Conservation (phyloP, 768 basidiomycete species). For the Tephrocybe rancida region DNA sequence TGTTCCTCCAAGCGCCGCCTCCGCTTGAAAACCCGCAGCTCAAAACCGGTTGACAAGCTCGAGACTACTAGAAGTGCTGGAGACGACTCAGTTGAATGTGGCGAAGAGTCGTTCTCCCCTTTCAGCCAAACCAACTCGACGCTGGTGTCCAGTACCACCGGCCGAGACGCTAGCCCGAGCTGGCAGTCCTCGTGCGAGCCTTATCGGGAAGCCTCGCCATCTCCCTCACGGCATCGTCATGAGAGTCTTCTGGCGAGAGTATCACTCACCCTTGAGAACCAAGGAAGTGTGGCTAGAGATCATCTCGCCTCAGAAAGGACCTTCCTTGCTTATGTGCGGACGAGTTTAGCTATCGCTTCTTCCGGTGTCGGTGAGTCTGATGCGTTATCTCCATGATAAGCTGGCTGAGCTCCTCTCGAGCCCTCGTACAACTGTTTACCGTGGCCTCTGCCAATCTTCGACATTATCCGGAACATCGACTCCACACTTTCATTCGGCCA, state of each 20-base stretch:
- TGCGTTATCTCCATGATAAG: not conserved
- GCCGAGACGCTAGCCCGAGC: not conserved
- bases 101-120: not conserved
- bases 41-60: conserved; percentile 1
- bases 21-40: not conserved
- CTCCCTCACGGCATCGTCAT: not conserved
- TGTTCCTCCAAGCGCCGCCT: conserved; percentile 14
- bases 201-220: not conserved
- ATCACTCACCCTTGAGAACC: conserved; percentile 42
- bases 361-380: conserved; percentile 41
- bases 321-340: conserved; percentile 55
- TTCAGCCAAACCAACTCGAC: conserved; percentile 3
- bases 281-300: conserved; percentile 54
- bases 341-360: conserved; percentile 52
- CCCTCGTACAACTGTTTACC: conserved; percentile 24
- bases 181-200: conserved; percentile 3
- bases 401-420: conserved; percentile 4
- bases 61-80: no score
- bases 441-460: conserved; percentile 17
- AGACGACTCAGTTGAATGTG: not conserved
- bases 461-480: conserved; percentile 14
- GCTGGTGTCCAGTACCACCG: not conserved
- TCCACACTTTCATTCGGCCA: conserved; percentile 23
- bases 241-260: conserved; percentile 2
- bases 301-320: conserved; percentile 56